A percentile compares a stretch with the other conserved stretches of the same genome.
These are phyloP conservation scores for Chytriomyces sp. DNA, from an alignment of 192 early-diverging fungal species.

Conservation along the genomic window DNA sequence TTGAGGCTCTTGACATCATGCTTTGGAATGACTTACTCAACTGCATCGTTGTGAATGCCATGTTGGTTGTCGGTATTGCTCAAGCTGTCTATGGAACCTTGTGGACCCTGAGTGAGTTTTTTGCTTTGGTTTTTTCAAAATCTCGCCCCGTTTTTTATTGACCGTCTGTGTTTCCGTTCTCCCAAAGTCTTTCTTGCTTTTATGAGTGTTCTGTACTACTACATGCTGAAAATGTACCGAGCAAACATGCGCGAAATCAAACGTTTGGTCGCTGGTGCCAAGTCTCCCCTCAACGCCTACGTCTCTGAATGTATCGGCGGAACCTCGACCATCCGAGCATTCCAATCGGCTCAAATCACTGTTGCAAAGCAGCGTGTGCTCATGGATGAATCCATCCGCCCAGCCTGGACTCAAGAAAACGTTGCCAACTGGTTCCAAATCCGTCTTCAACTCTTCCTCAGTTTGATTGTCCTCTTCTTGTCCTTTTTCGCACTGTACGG, in stretches of 20 bases:
- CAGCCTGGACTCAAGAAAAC: neutral
- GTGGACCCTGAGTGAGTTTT: conserved; percentile 9
- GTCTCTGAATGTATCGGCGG: conserved; percentile 70
- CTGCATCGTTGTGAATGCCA: conserved; percentile 17
- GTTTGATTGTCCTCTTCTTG: conserved; percentile 27
- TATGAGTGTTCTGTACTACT: conserved; percentile 12
- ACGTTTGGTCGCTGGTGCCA: conserved; percentile 73
- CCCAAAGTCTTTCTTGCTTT: conserved; percentile 20
- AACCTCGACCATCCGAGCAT: conserved; percentile 71
- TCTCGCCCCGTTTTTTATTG: too few relatives aligned
- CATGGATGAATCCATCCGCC: conserved; percentile 15
- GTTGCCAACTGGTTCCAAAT: conserved; percentile 28
- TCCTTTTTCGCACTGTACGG: neutral
- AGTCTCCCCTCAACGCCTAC: conserved; percentile 68
- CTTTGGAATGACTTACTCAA: conserved; percentile 44
- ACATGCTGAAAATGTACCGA: conserved; percentile 43
- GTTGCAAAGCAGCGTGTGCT: neutral
- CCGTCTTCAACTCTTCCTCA: conserved; percentile 25
- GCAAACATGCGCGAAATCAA: conserved; percentile 54
- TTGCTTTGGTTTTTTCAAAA: conserved; percentile 45
- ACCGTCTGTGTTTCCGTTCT: too few relatives aligned
- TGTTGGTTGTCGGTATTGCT: neutral
- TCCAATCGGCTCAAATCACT: conserved; percentile 43
- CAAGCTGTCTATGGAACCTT: conserved; percentile 2
- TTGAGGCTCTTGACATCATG: conserved; percentile 57